Conservation (phyloP, 495 filamentous ascomycete genomes). For the Neurospora cerealis region DNA sequence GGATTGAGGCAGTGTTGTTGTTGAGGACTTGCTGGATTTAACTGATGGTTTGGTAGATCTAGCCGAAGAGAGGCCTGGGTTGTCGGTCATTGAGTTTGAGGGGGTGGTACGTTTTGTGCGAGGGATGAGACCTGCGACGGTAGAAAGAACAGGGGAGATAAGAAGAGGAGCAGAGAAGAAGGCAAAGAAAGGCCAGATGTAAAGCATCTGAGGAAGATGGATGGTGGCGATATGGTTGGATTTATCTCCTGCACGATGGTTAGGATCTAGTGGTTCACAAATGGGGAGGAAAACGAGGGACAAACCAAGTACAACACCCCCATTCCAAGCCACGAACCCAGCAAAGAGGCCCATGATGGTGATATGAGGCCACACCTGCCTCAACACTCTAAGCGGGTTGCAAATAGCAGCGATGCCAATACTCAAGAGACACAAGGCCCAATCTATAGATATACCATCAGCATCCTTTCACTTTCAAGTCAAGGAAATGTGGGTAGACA, state of each 20-base stretch:
- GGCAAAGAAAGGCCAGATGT: constrained; percentile 77
- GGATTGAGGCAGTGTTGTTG: not conserved
- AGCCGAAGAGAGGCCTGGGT: not conserved
- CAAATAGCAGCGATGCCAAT: constrained; percentile 45
- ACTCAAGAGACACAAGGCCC: constrained; percentile 45
- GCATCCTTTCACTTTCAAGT: not conserved
- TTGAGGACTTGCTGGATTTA: not conserved
- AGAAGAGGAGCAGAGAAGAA: constrained; percentile 86
- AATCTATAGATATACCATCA: constrained; percentile 19
- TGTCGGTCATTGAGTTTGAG: not conserved
- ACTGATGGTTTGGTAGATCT: not conserved
- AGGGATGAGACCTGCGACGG: not conserved
- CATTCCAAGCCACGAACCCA: constrained; percentile 74
- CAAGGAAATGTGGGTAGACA: not conserved
- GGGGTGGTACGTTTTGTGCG: not conserved
- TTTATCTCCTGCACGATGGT: constrained; percentile 59
- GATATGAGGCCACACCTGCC: constrained; percentile 56
- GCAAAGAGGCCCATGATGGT: constrained; percentile 58
- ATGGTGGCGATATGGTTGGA: constrained; percentile 82
- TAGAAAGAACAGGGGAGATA: constrained; percentile 10
- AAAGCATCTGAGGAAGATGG: constrained; percentile 88
- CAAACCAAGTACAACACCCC: constrained; percentile 79
- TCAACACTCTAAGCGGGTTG: constrained; percentile 39
- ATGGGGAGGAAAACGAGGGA: not conserved
- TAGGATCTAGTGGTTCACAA: not conserved